Conservation (phyloP, 345 rosid species). For the Punica granatum region DNA sequence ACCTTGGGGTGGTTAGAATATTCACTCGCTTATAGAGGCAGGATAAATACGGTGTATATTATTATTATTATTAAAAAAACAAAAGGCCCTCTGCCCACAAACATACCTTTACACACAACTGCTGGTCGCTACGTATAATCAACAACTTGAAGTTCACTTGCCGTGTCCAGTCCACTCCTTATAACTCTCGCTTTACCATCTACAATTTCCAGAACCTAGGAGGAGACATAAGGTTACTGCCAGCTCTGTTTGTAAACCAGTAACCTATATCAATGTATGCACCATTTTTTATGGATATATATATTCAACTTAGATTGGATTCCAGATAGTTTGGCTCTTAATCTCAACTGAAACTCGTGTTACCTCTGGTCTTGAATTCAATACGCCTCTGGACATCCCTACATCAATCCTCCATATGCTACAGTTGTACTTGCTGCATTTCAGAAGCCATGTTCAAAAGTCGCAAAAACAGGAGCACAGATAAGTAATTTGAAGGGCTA, state of each 20-base stretch:
- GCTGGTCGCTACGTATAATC: conserved; percentile 29
- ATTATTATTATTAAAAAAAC: too few relatives aligned
- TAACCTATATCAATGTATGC: not conserved
- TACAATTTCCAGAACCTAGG: conserved; percentile 73
- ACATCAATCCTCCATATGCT: conserved; percentile 89
- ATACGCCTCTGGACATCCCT: conserved; percentile 97
- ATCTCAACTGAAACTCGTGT: not conserved
- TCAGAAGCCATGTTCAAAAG: conserved; percentile 2
- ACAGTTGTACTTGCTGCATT: conserved; percentile 64
- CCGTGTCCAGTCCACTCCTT: conserved; percentile 40
- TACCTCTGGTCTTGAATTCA: conserved; percentile 92
- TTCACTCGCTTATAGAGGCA: too few relatives aligned
- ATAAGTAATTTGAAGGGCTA: not conserved
- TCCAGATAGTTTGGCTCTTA: not conserved
- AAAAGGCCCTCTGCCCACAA: too few relatives aligned
- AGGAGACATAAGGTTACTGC: conserved; percentile 2
- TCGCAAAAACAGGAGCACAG: not conserved
- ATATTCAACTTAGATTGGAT: not conserved
- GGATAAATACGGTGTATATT: too few relatives aligned
- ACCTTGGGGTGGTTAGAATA: too few relatives aligned
- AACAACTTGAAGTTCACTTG: conserved; percentile 43
- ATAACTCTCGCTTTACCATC: conserved; percentile 60
- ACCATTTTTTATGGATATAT: too few relatives aligned
- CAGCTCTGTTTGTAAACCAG: not conserved
- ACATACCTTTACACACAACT: not conserved